phyloP scores from a whole-genome alignment of 257 asterid genomes.

The Orobanche coerulescens region DNA sequence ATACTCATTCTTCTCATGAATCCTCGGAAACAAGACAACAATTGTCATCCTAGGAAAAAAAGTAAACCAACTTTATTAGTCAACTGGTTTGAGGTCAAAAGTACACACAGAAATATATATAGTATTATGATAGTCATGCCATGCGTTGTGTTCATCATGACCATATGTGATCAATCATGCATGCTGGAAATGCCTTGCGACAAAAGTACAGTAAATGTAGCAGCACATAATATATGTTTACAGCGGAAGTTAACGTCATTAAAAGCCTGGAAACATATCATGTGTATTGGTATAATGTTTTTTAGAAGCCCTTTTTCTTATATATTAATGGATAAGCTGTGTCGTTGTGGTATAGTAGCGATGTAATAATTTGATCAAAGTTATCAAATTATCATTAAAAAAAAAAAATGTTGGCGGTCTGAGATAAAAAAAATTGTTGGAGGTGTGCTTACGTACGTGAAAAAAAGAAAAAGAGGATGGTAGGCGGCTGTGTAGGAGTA shows the following conservation, averaged over 20 bases:
- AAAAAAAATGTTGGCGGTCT: too few relatives aligned
- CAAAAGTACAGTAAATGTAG: background rate
- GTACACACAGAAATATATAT: background rate
- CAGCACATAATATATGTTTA: conserved; percentile 31
- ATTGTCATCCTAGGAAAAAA: conserved; percentile 20
- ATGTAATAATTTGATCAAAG: too few relatives aligned
- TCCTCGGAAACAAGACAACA: background rate
- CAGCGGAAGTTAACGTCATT: conserved; percentile 46
- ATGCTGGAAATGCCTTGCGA: conserved; percentile 6
- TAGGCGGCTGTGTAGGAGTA: too few relatives aligned
- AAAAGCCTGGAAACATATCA: conserved; percentile 28
- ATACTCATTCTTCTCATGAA: background rate
- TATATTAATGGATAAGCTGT: too few relatives aligned
- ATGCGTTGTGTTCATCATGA: conserved; percentile 22
- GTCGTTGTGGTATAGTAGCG: too few relatives aligned
- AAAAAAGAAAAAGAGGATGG: too few relatives aligned
- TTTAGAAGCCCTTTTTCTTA: background rate
- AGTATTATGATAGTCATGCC: background rate
- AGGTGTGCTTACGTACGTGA: too few relatives aligned
- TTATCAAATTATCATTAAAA: too few relatives aligned
- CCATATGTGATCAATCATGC: conserved; percentile 8
- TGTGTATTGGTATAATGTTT: conserved; percentile 34
- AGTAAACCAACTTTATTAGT: conserved; percentile 11
- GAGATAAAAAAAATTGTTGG: too few relatives aligned
- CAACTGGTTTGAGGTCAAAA: conserved; percentile 20